Conservation (phyloP, 108 stramenopile species). For the Aurantiochytrium sp. region DNA sequence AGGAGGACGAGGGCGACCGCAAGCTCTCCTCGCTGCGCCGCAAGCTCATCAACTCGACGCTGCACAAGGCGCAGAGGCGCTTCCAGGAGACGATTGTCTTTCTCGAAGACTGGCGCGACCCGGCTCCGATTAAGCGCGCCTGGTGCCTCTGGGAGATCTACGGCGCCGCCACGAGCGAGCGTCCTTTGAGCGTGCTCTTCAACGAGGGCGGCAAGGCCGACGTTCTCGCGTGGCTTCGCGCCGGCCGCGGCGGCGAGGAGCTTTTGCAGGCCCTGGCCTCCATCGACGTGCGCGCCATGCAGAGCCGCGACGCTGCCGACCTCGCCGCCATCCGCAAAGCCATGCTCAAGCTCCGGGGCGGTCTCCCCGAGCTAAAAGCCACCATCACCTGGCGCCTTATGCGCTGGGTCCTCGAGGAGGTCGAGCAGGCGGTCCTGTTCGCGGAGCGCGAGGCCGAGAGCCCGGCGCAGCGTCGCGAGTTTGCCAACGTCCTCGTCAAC, state of each 20-base stretch:
- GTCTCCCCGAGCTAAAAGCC: not conserved
- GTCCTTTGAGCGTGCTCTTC: not conserved
- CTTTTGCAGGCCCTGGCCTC: not conserved
- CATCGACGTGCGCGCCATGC: not conserved
- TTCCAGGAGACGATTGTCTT: not conserved
- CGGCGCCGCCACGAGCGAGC: not conserved
- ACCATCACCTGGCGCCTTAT: not conserved
- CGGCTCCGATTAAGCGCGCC: not conserved
- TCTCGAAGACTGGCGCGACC: not conserved
- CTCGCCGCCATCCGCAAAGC: not conserved
- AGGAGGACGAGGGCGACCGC: too few relatives aligned
- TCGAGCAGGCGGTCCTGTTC: not conserved
- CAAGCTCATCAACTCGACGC: not conserved
- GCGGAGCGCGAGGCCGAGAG: not conserved
- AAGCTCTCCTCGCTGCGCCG: not conserved
- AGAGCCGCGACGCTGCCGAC: not conserved
- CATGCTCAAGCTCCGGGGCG: not conserved
- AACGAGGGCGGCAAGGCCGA: not conserved
- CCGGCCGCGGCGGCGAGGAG: not conserved
- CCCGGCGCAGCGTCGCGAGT: not conserved
- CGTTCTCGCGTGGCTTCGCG: not conserved
- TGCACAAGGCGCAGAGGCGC: not conserved
- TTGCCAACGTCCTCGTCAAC: not conserved
- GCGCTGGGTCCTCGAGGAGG: not conserved
- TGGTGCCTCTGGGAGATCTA: not conserved